A percentile compares a stretch with the other conserved stretches of the same genome.
Evolutionary conservation across 2,329 filamentous ascomycete genomes (phyloP).

Genomic region (Paecilomyces niveus): DNA sequence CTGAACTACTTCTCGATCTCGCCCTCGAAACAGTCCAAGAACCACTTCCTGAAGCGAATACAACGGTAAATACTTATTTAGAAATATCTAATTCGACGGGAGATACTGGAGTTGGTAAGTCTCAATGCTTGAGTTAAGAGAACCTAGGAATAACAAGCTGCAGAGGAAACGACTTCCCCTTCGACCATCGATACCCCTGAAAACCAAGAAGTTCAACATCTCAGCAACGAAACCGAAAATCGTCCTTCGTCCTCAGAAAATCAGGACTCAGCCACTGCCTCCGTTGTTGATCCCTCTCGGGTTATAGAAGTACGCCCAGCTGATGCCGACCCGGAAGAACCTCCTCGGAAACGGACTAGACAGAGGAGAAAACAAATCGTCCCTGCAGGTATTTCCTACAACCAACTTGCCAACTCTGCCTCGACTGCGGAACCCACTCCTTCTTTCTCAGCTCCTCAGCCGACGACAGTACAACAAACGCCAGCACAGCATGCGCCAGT

Average conservation of each 20-base stretch:
- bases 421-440: not conserved
- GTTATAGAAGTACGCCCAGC: not conserved
- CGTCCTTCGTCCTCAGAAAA: not conserved
- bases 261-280: not conserved
- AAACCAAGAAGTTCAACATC: too few species aligned
- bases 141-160: too few species aligned
- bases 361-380: constrained; percentile 1
- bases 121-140: too few species aligned
- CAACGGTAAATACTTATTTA: too few species aligned
- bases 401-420: not conserved
- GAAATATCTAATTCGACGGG: too few species aligned
- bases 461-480: not conserved
- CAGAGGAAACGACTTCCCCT: too few species aligned
- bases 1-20: too few species aligned
- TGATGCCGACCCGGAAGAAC: not conserved
- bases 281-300: not conserved
- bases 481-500: not conserved
- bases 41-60: too few species aligned
- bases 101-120: too few species aligned
- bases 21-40: too few species aligned
- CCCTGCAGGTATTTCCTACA: constrained; percentile 1
- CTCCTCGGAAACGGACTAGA: constrained; percentile 1
- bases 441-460: not conserved
- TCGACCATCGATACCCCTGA: too few species aligned
- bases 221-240: not conserved